Evolutionary conservation across 2,329 filamentous ascomycete species (phyloP), one percentile per base, ranked within the genome.

Genomic region (Colletotrichum endophyticum): DNA sequence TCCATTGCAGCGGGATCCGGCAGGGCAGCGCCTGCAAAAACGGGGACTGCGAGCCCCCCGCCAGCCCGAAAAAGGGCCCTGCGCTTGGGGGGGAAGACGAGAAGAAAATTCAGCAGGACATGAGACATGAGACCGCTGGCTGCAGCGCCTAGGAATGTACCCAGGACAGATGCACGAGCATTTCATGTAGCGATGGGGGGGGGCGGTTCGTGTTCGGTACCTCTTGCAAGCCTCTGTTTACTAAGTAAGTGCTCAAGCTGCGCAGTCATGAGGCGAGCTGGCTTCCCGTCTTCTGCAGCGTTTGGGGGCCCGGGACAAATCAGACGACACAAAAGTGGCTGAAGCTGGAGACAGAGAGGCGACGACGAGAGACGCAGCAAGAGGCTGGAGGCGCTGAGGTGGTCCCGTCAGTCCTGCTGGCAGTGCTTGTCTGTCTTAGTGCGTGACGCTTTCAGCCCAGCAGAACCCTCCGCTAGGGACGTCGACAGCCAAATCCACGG

Each of bases 361-460:
- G 44, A 22, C 44, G 44, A 53, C 3, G n/a, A 53, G 44, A 53
- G n/a, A 13, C n/a, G n/a, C 12, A 53, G 44, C 44, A 53, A 34
- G 39, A 67, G 68, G 57, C 68, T 63, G 68, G 68, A 70, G 57
- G 68, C 39, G 27, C 68, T 53, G 57, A 63, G 25, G 68, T 70
- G 68, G 13, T 44, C 66, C n/a, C 32, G 32, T 49, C 30, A 61
- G 28, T n/a, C n/a, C 49, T 44, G 32, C 13, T 61, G 68, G 44
- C 44, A 22, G 19, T 36, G 27, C 39, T 22, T 36, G 44, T 57
- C 15, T 69, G 57, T 25, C 59, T 49, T n/a, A 13, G 56, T 62
- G 15, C n/a, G 70, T 66, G 73, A 76, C 59, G 73, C 57, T 76
- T 76, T 66, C 73, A 63, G 70, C 70, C 73, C 73, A 32, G 70